These are phyloP conservation scores for Lipomyces orientalis DNA, from an alignment of 805 yeast species.

Conservation along the genomic window DNA sequence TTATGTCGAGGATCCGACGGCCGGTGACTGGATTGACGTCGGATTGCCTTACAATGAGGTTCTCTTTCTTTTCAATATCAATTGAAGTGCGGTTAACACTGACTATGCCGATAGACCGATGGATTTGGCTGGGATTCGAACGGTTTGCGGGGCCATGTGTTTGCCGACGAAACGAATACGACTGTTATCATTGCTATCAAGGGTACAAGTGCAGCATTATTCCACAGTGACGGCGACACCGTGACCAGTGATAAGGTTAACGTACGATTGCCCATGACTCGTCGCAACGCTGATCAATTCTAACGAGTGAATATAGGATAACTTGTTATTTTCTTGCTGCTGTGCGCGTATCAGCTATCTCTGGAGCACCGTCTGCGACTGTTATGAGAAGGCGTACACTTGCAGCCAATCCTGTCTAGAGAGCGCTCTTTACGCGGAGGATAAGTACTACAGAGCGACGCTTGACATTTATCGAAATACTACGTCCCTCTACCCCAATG, in stretches of 20 bases:
- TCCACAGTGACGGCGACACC: slow-evolving; percentile 63
- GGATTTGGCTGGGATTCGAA: slow-evolving; percentile 87
- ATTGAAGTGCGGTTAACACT: background rate
- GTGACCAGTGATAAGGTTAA: slow-evolving; percentile 80
- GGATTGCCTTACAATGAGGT: slow-evolving; percentile 37
- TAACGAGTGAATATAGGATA: slow-evolving; percentile 55
- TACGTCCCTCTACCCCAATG: slow-evolving; percentile 65
- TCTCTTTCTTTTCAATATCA: background rate
- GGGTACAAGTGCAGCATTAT: slow-evolving; percentile 83
- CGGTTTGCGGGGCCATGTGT: slow-evolving; percentile 91
- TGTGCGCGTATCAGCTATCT: slow-evolving; percentile 91
- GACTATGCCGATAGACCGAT: slow-evolving; percentile 42
- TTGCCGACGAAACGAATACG: slow-evolving; percentile 62
- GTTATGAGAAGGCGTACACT: slow-evolving; percentile 80
- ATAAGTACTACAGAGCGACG: slow-evolving; percentile 81
- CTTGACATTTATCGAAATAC: slow-evolving; percentile 81
- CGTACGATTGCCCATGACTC: slow-evolving; percentile 20
- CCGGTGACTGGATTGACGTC: slow-evolving; percentile 89
- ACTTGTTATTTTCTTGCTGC: slow-evolving; percentile 89
- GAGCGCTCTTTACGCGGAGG: slow-evolving; percentile 72
- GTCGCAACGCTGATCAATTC: background rate
- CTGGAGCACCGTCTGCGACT: slow-evolving; percentile 97
- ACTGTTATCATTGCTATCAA: slow-evolving; percentile 80
- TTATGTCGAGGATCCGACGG: slow-evolving; percentile 75
- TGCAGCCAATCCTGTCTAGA: slow-evolving; percentile 92